Conservation (phyloP, 805 yeast genomes). For the Wickerhamiella hasegawae region DNA sequence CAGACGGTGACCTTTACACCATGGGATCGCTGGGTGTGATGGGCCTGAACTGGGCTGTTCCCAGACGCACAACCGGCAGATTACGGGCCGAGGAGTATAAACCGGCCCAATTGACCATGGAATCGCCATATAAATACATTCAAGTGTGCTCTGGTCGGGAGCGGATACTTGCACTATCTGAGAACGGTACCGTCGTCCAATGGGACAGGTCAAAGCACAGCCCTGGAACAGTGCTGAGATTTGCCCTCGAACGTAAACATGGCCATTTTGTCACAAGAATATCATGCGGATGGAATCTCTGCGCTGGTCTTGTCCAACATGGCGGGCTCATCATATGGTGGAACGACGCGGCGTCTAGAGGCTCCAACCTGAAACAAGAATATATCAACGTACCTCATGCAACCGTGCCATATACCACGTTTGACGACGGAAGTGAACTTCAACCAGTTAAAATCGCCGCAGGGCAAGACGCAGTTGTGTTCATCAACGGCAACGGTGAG, state of each 20-base stretch:
- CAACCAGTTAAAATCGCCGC: conserved; percentile 36
- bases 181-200: background rate
- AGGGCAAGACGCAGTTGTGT: conserved; percentile 37
- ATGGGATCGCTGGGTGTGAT: conserved; percentile 24
- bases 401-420: conserved; percentile 8
- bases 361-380: background rate
- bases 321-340: conserved; percentile 44
- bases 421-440: background rate
- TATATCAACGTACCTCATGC: conserved; percentile 1
- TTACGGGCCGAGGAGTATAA: conserved; percentile 9
- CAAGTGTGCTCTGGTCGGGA: background rate
- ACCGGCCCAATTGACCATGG: conserved; percentile 16
- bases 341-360: conserved; percentile 31
- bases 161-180: background rate
- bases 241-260: background rate
- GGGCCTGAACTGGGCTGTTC: too few relatives aligned
- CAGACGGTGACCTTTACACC: conserved; percentile 42
- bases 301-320: conserved; percentile 31
- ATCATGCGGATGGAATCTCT: conserved; percentile 53
- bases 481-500: conserved; percentile 30
- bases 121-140: background rate
- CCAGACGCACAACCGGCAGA: conserved; percentile 18
- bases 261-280: conserved; percentile 19
- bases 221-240: background rate
- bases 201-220: background rate